Base-by-base conservation (phyloP, 148 eudicot species). In the Bassia scoparia region DNA sequence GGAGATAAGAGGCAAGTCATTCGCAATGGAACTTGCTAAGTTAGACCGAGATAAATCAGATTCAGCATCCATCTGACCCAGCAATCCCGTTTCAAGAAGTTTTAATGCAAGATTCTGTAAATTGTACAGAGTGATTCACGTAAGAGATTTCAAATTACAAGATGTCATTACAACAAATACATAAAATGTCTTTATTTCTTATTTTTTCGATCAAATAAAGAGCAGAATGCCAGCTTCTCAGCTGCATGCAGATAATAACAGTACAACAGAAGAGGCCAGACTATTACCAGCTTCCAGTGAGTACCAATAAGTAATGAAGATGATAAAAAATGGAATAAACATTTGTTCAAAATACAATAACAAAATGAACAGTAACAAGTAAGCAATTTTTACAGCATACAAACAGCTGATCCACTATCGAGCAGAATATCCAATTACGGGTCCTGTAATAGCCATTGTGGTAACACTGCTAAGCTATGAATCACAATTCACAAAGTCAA, bases 81-180 rank as follows among this genome's bases (percentile, higher is more conserved):
- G 79, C 74, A 90, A 73, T 70, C 88, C 83, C 27, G 78, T 69
- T 84, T 96, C 99, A 79, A 96, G 78, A 34, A 92, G 73, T 79
- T 92, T 90, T 48, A 92, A 70, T 74, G 91, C 83, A 76, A 78
- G 66, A 74, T 77, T 89, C 92, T 88, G 85, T 61, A 69, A 74
- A 34, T 52, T 18, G n/a, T 24, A 68, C 20, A 74, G 60, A 49
- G 33, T 15, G 48, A 56, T 63, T 30, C 17, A 63, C 58, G 52
- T 62, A 64, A 72, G 67, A 38, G 37, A 31, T 23, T 34, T 30
- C 70, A 13, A 54, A 23, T 72, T 30, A 30, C 2, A 26, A 41
- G 65, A 44, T 17, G 62, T 53, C 60, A 17, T 20, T 18, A 6
- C 8, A 46, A 34, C 18, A 53, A 7, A 52, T 52, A 18, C 5